These are phyloP conservation scores for Glycine latifolia DNA, from an alignment of 306 rosid species.

Conservation along the genomic window DNA sequence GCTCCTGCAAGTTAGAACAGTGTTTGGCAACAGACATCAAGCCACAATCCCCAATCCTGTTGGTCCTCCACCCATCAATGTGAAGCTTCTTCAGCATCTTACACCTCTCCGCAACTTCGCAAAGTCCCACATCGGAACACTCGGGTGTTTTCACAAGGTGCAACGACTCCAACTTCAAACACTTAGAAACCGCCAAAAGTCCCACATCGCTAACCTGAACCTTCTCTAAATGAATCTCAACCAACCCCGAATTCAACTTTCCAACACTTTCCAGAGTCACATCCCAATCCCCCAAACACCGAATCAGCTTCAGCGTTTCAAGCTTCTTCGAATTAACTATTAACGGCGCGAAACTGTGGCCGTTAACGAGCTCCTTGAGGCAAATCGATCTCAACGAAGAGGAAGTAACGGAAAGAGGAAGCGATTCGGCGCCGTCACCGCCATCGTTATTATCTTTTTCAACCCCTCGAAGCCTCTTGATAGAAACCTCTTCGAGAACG, in stretches of 20 bases:
- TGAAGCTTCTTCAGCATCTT: constrained; percentile 80
- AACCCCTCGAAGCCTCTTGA: constrained; percentile 77
- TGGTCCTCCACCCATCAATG: constrained; percentile 93
- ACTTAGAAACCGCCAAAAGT: constrained; percentile 46
- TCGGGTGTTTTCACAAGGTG: constrained; percentile 79
- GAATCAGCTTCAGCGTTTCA: constrained; percentile 65
- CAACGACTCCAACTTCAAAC: constrained; percentile 53
- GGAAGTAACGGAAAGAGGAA: constrained; percentile 7
- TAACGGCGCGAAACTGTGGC: constrained; percentile 66
- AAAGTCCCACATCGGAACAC: constrained; percentile 73
- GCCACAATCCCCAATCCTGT: constrained; percentile 79
- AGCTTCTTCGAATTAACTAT: constrained; percentile 68
- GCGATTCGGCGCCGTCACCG: constrained; percentile 42
- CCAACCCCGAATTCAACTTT: constrained; percentile 52
- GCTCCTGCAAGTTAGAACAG: constrained; percentile 72
- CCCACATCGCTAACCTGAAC: constrained; percentile 60
- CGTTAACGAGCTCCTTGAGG: constrained; percentile 76
- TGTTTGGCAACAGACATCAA: constrained; percentile 66
- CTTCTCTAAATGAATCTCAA: constrained; percentile 84
- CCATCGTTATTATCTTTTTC: not conserved
- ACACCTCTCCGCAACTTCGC: constrained; percentile 65
- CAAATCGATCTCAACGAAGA: constrained; percentile 68
- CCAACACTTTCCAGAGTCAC: constrained; percentile 58
- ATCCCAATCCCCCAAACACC: constrained; percentile 97
- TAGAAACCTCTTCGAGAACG: constrained; percentile 72